phyloP scores from a whole-genome alignment of 169 alveolate species.

The Plasmodium ovale region DNA sequence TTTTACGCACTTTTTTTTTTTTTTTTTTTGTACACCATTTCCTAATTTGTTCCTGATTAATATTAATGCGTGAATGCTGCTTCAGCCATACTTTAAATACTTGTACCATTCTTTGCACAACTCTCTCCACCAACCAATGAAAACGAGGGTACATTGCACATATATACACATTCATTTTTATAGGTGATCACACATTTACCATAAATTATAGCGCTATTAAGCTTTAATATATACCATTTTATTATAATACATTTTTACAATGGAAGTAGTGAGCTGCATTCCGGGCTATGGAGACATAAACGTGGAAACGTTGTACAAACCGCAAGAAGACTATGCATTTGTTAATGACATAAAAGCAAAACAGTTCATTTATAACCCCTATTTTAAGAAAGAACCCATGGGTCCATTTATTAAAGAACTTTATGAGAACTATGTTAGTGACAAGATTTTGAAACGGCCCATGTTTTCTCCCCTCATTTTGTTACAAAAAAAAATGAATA shows the following conservation, averaged over 20 bases:
- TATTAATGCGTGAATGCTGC: too few species aligned
- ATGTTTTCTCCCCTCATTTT: conserved; percentile 20
- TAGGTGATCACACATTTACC: neutral
- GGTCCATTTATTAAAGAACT: conserved; percentile 52
- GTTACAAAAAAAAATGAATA: conserved; percentile 33
- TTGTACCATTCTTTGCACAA: too few species aligned
- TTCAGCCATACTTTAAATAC: too few species aligned
- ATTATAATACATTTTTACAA: conserved; percentile 6
- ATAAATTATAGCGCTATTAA: neutral
- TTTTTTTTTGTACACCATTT: too few species aligned
- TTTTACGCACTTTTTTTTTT: neutral
- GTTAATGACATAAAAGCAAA: conserved; percentile 67
- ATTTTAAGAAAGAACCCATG: conserved; percentile 40
- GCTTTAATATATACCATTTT: neutral
- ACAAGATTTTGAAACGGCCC: neutral
- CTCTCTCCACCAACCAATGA: too few species aligned
- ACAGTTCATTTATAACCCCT: conserved; percentile 38
- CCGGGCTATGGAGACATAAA: conserved; percentile 66
- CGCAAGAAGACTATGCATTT: conserved; percentile 70
- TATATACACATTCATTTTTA: too few species aligned
- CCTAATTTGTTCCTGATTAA: too few species aligned
- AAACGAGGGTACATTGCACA: too few species aligned
- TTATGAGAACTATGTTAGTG: conserved; percentile 16
- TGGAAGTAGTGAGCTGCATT: conserved; percentile 54
- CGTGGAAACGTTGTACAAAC: conserved; percentile 30